Evolutionary conservation across 2,329 filamentous ascomycete genomes (phyloP).

Genomic region (Aureobasidium sp.): DNA sequence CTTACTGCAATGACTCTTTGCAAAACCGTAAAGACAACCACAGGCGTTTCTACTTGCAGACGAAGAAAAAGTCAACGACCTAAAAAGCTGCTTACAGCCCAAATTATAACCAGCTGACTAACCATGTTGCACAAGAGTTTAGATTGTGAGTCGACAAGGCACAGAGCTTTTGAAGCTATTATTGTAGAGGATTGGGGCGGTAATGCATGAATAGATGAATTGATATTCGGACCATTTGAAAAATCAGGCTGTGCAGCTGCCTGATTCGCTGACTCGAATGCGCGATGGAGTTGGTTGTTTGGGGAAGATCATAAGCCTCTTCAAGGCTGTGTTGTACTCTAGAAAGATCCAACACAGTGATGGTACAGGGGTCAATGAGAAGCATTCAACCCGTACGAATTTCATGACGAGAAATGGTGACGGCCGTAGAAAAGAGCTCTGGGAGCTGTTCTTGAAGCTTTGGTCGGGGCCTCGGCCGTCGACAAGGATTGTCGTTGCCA

Average conservation of each 20-base stretch:
- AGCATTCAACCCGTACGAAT: background rate
- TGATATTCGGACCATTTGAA: background rate
- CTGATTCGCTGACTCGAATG: background rate
- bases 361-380: background rate
- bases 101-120: background rate
- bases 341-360: background rate
- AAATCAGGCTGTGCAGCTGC: background rate
- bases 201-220: background rate
- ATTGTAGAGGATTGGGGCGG: background rate
- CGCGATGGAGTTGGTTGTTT: background rate
- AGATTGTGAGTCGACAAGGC: background rate
- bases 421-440: background rate
- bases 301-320: background rate
- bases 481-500: background rate
- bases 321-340: background rate
- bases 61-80: background rate
- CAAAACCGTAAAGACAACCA: background rate
- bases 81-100: background rate
- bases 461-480: background rate
- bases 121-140: background rate
- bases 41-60: background rate
- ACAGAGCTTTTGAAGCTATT: background rate
- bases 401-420: background rate
- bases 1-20: background rate
- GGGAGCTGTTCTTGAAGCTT: background rate